Evolutionary conservation across 2,329 filamentous ascomycete genomes (phyloP).

Genomic region (Neofusicoccum kwambonambiense): DNA sequence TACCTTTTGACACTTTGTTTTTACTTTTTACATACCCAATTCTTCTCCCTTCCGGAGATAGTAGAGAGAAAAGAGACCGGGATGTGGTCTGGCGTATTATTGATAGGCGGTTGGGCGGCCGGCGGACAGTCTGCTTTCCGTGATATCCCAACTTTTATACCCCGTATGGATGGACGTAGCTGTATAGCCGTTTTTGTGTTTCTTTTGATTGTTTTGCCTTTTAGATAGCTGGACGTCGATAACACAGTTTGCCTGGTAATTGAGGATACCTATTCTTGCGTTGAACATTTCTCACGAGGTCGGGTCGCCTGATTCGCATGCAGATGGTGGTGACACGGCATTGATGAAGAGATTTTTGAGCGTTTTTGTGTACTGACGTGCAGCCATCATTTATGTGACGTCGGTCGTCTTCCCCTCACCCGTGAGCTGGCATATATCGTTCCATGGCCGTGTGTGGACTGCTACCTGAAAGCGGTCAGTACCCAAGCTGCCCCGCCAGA

Average conservation of each 20-base stretch:
- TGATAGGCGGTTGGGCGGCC: background rate
- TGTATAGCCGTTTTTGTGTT: background rate
- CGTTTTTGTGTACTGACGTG: background rate
- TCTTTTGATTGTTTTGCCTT: background rate
- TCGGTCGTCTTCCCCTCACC: background rate
- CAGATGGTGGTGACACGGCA: background rate
- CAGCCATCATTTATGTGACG: background rate
- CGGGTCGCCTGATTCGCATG: background rate
- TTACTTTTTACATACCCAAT: conserved; percentile 16
- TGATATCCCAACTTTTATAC: conserved; percentile 13
- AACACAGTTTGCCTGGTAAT: conserved; percentile 6
- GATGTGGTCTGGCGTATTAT: conserved; percentile 4
- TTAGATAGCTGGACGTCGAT: background rate
- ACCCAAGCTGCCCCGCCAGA: background rate
- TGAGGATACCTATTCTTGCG: background rate
- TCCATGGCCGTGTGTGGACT: background rate
- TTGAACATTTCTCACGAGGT: background rate
- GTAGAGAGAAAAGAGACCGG: conserved; percentile 10
- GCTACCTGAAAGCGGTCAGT: background rate
- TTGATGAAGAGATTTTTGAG: background rate
- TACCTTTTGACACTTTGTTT: conserved; percentile 8
- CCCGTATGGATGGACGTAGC: conserved; percentile 9
- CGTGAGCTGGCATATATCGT: background rate
- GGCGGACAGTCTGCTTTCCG: conserved; percentile 15
- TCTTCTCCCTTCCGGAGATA: background rate